Base-by-base conservation (phyloP, 75 land plant genomes). In the Ceratopteris richardii region DNA sequence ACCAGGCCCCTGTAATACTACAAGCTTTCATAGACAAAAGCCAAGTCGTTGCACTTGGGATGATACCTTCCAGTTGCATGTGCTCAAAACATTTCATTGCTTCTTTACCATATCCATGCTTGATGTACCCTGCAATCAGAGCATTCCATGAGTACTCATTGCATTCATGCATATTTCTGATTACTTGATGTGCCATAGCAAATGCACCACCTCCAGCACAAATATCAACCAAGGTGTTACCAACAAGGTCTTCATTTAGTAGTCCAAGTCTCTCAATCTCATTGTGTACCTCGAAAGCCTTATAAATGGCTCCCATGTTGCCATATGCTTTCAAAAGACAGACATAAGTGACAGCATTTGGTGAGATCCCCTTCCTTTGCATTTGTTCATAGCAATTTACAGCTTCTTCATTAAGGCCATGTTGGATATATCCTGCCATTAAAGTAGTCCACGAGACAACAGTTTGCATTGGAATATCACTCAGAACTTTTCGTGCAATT, bases 391-490 rank as follows among this genome's bases (percentile, higher is more conserved):
- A 67, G 19, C 29, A 26, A 19, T 57, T 53, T 29, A 71, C 23
- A 6, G 71, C 71, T 12, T 71, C 63, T 31, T 57, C 29, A 21
- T 23, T 17, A 67, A 3, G 30, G 14, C 44, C 56, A 27, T 71
- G 54, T 37, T 57, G 61, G 25, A 61, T 54, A 70, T 56, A 57
- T 23, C 60, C 55, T 23, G 44, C 54, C 54, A 71, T 44, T 63
- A 71, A 41, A 20, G 52, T 41, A 33, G 52, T 71, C 74, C 74
- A 71, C 36, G 56, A 19, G 25, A 67, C 29, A 10, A 67, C 71
- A 67, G 57, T 51, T 56, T 43, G 47, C 28, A 58, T n/a, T 7
- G 41, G 42, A 17, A 71, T 60, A 27, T 31, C 52, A 12, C 67
- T 63, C 41, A 71, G 67, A 7, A 71, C 46, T 28, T 26, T 29